phyloP scores from a whole-genome alignment of 2,329 filamentous ascomycete species.

The Pseudovirgaria hyperparasitica region DNA sequence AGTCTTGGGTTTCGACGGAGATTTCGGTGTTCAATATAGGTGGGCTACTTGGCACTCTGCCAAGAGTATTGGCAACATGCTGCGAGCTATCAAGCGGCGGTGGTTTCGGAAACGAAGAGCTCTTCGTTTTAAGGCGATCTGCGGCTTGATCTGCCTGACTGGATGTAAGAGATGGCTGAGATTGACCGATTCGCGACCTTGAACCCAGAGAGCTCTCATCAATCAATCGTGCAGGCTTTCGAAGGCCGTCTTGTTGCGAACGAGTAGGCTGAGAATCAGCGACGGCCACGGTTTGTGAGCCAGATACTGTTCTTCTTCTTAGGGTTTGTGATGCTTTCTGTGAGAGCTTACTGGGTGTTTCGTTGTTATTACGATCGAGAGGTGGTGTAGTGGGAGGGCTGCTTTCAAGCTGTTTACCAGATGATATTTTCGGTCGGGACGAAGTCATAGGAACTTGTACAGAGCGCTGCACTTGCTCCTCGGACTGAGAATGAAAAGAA shows the following conservation, averaged over 20 bases:
- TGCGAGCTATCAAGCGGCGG: slow-evolving; percentile 16
- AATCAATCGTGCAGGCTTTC: slow-evolving; percentile 14
- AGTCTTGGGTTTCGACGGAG: not conserved
- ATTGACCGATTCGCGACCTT: slow-evolving; percentile 23
- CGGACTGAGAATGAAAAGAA: slow-evolving; percentile 4
- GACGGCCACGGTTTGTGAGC: slow-evolving; percentile 26
- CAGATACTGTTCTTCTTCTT: slow-evolving; percentile 14
- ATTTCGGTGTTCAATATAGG: slow-evolving; percentile 13
- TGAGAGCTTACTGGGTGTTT: no score
- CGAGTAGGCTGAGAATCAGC: slow-evolving; percentile 33
- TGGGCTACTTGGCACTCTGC: slow-evolving; percentile 26
- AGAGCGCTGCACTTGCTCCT: slow-evolving; percentile 1
- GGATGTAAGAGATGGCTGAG: slow-evolving; percentile 10
- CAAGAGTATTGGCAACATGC: no score
- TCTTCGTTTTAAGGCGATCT: no score
- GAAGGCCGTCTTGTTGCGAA: slow-evolving; percentile 13
- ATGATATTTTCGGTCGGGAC: slow-evolving; percentile 19
- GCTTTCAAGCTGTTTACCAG: slow-evolving; percentile 10
- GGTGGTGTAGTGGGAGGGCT: no score
- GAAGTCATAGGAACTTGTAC: slow-evolving; percentile 26
- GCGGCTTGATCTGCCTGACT: no score
- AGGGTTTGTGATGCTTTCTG: slow-evolving; percentile 7
- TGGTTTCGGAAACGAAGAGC: slow-evolving; percentile 9
- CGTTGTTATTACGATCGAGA: no score
- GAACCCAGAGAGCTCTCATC: slow-evolving; percentile 25